A percentile compares a stretch with the other conserved stretches of the same genome.
phyloP scores from a whole-genome alignment of 1,284 basidiomycete genomes.

The Hortiboletus rubellus region DNA sequence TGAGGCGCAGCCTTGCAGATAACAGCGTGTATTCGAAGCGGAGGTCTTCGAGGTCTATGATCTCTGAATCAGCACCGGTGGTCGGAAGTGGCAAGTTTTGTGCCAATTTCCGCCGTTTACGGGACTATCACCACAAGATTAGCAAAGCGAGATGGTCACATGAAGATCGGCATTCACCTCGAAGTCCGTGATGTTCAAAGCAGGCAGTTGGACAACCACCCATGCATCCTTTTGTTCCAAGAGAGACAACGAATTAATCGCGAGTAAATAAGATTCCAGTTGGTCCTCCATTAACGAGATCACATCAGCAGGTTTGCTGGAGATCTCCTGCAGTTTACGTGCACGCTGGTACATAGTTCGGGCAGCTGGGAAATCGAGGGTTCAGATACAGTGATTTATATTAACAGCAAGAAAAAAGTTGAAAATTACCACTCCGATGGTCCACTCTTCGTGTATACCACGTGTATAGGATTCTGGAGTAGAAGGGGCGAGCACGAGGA shows the following conservation, averaged over 20 bases:
- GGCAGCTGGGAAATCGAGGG: slow-evolving; percentile 58
- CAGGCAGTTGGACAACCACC: slow-evolving; percentile 47
- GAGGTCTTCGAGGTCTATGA: slow-evolving; percentile 82
- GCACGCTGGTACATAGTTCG: slow-evolving; percentile 95
- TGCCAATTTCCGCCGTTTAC: slow-evolving; percentile 72
- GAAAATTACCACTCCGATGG: slow-evolving; percentile 77
- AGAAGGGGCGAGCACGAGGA: slow-evolving; percentile 82
- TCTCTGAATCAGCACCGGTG: slow-evolving; percentile 65
- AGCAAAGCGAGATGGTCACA: slow-evolving; percentile 21
- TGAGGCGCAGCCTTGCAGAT: slow-evolving; percentile 76
- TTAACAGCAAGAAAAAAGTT: slow-evolving; percentile 13
- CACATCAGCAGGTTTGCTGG: slow-evolving; percentile 51
- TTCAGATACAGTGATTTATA: slow-evolving; percentile 17
- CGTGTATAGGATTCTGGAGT: slow-evolving; percentile 92
- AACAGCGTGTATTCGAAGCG: slow-evolving; percentile 83
- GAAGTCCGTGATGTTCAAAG: slow-evolving; percentile 26
- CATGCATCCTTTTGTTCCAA: slow-evolving; percentile 81
- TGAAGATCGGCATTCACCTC: slow-evolving; percentile 30
- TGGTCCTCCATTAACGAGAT: slow-evolving; percentile 70
- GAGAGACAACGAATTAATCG: slow-evolving; percentile 88
- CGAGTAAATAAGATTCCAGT: slow-evolving; percentile 79
- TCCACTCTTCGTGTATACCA: slow-evolving; percentile 89
- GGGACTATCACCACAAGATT: slow-evolving; percentile 40
- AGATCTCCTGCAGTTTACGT: slow-evolving; percentile 68
- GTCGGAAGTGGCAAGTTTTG: slow-evolving; percentile 78